phyloP scores from a whole-genome alignment of 192 early-diverging fungal genomes.

The Gamsiella multidivaricata region DNA sequence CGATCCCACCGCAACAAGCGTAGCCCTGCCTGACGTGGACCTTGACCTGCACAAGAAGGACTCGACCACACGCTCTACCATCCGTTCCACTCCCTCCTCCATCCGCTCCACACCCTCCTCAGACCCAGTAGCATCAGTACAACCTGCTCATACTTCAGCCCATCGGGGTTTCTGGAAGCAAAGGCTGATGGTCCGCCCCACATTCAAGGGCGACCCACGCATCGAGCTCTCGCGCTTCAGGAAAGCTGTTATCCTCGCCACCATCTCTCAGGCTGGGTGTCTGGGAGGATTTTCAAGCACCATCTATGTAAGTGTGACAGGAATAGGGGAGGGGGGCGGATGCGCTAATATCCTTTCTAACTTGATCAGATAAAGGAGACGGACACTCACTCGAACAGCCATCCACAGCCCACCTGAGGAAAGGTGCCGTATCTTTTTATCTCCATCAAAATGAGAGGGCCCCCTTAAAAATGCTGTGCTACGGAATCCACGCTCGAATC shows the following conservation, averaged over 20 bases:
- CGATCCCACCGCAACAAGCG: slow-evolving; percentile 16
- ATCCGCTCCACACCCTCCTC: background rate
- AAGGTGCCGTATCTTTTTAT: no score
- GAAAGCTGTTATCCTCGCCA: slow-evolving; percentile 33
- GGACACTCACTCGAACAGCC: no score
- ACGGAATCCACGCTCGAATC: background rate
- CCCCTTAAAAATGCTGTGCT: no score
- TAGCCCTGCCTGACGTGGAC: background rate
- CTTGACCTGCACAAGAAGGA: background rate
- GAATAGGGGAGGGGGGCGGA: no score
- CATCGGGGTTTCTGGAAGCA: slow-evolving; percentile 39
- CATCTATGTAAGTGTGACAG: slow-evolving; percentile 42
- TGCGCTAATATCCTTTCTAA: background rate
- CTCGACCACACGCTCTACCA: background rate
- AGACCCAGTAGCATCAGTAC: no score
- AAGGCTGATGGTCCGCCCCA: slow-evolving; percentile 15
- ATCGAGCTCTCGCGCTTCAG: slow-evolving; percentile 16
- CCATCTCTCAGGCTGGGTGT: slow-evolving; percentile 43
- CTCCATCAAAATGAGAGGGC: no score
- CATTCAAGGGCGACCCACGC: slow-evolving; percentile 35
- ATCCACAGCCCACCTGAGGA: no score
- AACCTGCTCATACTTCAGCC: no score
- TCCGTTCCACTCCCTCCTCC: background rate
- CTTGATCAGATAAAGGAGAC: slow-evolving; percentile 22
- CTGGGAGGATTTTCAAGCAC: slow-evolving; percentile 48